Base-by-base conservation (phyloP, 495 filamentous ascomycete genomes). In the Bacidia gigantensis region DNA sequence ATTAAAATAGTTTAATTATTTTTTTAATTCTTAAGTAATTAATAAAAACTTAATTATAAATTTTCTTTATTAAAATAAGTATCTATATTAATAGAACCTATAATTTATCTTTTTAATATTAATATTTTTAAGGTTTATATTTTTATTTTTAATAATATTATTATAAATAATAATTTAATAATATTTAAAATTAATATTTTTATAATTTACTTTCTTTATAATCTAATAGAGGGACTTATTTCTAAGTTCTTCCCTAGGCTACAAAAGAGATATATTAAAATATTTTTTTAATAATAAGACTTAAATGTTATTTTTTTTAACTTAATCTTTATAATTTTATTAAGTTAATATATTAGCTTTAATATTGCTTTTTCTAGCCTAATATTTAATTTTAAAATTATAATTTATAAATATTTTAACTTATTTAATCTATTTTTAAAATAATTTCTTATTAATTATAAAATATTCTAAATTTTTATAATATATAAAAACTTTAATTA, bases 121-220 rank as follows among this genome's bases (percentile, higher is more conserved):
- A 52, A 43, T 48, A 22, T 23, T 52, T 42, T 42, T 21, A 42
- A 26, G 17, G 46, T 49, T 46, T 49, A 21, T 45, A 32, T 55
- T 56, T 7, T 56, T 48, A 22, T 44, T 49, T 56, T 44, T 48
- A 41, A 2, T 26, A 23, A 29, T 56, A 23, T 47, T 29, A 29
- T 14, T n/a, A 45, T 49, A 26, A 44, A 56, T 56, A 11, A 26
- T n/a, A 46, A 17, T 26, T n/a, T 2, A 56, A 9, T 49, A 55
- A 51, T 35, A 10, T 38, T 38, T 50, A 46, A 46, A 10, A 25
- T 46, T 46, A 5, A 22, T 22, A n/a, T 20, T 17, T 48, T 10
- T 47, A 26, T 49, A n/a, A n/a, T n/a, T n/a, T n/a, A n/a, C n/a
- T n/a, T n/a, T n/a, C n/a, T n/a, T n/a, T n/a, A n/a, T n/a, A n/a